Percentiles rank a stretch among this genome's conserved stretches.
Evolutionary conservation across 192 early-diverging fungal species (phyloP).

Genomic region (Coemansia sp.): DNA sequence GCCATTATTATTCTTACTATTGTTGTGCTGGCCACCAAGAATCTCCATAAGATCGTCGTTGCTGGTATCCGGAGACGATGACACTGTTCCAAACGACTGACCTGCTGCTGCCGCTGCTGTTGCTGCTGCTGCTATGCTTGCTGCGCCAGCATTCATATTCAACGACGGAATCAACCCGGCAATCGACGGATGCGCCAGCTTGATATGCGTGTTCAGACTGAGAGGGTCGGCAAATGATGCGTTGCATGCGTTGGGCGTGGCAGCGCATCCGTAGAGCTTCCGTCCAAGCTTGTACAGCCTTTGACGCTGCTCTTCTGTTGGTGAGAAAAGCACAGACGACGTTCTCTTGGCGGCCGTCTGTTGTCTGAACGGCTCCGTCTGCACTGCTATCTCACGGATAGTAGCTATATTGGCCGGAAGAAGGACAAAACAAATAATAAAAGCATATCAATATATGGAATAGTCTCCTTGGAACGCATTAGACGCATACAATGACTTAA

Average conservation of each 20-base stretch:
- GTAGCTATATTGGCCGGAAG: background rate
- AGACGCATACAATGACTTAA: background rate
- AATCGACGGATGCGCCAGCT: slow-evolving; percentile 39
- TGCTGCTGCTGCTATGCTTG: background rate
- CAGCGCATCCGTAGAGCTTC: slow-evolving; percentile 56
- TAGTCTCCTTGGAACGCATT: background rate
- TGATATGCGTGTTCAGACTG: slow-evolving; percentile 51
- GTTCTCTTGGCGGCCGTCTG: slow-evolving; percentile 40
- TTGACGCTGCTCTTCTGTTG: slow-evolving; percentile 54
- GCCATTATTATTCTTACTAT: background rate
- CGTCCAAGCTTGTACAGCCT: slow-evolving; percentile 45
- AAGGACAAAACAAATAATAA: background rate
- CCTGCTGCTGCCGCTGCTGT: background rate
- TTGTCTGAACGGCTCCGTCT: slow-evolving; percentile 8
- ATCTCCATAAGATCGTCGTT: slow-evolving; percentile 7
- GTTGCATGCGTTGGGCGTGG: slow-evolving; percentile 32
- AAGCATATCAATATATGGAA: background rate
- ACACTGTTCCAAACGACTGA: background rate
- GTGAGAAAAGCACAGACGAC: slow-evolving; percentile 47
- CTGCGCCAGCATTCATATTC: background rate
- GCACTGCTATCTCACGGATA: background rate
- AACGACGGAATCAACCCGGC: slow-evolving; percentile 46
- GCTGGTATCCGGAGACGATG: slow-evolving; percentile 3
- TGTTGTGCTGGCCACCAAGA: background rate
- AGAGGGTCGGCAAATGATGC: slow-evolving; percentile 41